Evolutionary conservation across 768 basidiomycete genomes (phyloP), one percentile per base, ranked within the genome.

Genomic region (Lactarius indigo): DNA sequence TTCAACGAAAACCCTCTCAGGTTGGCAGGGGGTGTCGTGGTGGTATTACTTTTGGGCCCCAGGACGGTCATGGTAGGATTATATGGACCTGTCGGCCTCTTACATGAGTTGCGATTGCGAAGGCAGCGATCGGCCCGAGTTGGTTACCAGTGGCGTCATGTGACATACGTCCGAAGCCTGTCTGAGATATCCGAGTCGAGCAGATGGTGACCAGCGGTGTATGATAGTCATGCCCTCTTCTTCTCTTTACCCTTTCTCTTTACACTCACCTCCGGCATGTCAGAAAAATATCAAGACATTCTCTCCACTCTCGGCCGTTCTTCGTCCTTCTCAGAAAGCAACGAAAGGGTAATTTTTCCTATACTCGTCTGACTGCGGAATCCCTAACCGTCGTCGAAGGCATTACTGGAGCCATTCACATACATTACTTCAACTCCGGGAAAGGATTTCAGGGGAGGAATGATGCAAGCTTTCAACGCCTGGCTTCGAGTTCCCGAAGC

Each of bases 381-480:
- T 31, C 26, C 23, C 39, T 64, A 26, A 30, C 44, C 35, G 26
- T 17, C 33, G 20, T 44, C 12, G 15, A 47, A 83, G 84, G 79
- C 74, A 59, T 77, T 98, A 7, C 81, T 96, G 8, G 96, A 98
- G 75, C 96, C 96, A 0, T 98, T 86, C 75, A 84, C 84, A 0
- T 97, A 96, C 76, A 85, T 92, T 54, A 85, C 85, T 9, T 85
- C 89, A 2, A 89, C 88, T 64, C 93, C 93, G 0, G 96, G 97
- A 17, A 98, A 98, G 76, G 96, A 98, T 66, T 89, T 98, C 68
- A 87, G 97, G 13, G 81, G 87, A 0, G 84, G 88, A 72, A 83
- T 99, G 74, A 93, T 96, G 68, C 90, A 89, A 60, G 94, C 96
- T 0, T 98, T 98, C 85, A 96, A 98, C 72, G 42, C 78, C 1